phyloP scores from a whole-genome alignment of 2,329 filamentous ascomycete genomes.

The Aphanoascus verrucosus region DNA sequence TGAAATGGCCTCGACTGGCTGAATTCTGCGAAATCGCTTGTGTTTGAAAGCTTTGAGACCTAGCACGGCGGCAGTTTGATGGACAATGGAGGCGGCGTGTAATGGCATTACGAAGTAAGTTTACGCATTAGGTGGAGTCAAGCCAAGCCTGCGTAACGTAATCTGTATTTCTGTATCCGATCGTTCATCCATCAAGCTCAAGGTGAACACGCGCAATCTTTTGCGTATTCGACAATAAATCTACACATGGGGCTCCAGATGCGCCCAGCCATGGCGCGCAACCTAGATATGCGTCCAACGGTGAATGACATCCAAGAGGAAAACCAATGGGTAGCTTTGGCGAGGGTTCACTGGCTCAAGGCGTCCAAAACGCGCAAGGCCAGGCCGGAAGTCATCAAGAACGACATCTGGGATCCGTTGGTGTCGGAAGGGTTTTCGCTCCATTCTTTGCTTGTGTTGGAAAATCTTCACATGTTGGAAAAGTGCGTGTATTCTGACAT shows the following conservation, averaged over 20 bases:
- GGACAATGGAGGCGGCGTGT: background rate
- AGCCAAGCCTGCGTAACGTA: background rate
- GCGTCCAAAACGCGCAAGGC: constrained; percentile 60
- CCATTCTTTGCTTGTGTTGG: constrained; percentile 67
- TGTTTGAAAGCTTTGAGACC: background rate
- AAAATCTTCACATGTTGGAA: constrained; percentile 84
- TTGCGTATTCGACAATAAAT: background rate
- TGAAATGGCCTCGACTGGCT: background rate
- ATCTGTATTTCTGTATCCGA: background rate
- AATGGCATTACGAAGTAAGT: background rate
- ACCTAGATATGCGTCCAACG: constrained; percentile 33
- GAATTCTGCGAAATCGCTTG: background rate
- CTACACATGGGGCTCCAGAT: constrained; percentile 31
- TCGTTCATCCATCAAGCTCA: background rate
- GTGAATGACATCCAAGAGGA: constrained; percentile 34
- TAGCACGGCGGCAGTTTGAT: background rate
- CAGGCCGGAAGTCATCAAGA: constrained; percentile 71
- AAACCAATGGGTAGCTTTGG: constrained; percentile 53
- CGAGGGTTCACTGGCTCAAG: constrained; percentile 76
- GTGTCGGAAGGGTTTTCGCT: constrained; percentile 70
- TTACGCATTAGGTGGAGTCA: background rate
- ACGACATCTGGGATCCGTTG: constrained; percentile 77
- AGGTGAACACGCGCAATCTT: background rate
- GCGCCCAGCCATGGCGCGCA: constrained; percentile 49
- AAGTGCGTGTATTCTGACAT: constrained; percentile 41